Percentiles rank a stretch among this genome's conserved stretches.
These are phyloP conservation scores for Pleurotus platypus DNA, from an alignment of 768 basidiomycete species.

Conservation along the genomic window DNA sequence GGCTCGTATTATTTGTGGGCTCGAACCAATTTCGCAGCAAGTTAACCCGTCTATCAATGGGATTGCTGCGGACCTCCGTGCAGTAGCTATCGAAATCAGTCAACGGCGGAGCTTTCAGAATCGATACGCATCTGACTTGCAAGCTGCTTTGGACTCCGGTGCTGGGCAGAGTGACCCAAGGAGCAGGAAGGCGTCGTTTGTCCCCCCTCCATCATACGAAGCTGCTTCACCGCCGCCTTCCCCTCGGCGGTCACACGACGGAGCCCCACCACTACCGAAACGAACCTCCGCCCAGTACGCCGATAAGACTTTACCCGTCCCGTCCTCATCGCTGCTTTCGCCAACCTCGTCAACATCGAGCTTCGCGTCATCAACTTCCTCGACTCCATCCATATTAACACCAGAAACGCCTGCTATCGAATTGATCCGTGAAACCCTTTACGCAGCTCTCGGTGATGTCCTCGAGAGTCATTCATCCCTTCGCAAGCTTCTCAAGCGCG, in stretches of 20 bases:
- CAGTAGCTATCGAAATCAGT: slow-evolving; percentile 84
- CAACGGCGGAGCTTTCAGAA: slow-evolving; percentile 83
- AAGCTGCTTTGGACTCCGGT: slow-evolving; percentile 75
- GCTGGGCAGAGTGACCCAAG: slow-evolving; percentile 21
- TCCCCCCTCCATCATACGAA: slow-evolving; percentile 69
- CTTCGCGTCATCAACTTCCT: slow-evolving; percentile 21
- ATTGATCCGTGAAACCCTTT: slow-evolving; percentile 83
- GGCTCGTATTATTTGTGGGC: slow-evolving; percentile 72
- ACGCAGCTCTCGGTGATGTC: slow-evolving; percentile 73
- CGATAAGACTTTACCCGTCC: slow-evolving; percentile 18
- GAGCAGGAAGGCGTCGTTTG: slow-evolving; percentile 55
- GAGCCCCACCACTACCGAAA: slow-evolving; percentile 13
- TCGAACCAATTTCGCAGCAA: slow-evolving; percentile 44
- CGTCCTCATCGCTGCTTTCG: slow-evolving; percentile 23
- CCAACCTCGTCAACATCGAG: slow-evolving; percentile 15
- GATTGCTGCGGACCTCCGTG: slow-evolving; percentile 77
- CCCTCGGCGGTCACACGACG: slow-evolving; percentile 9
- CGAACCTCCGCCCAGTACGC: slow-evolving; percentile 13
- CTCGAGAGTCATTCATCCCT: slow-evolving; percentile 55
- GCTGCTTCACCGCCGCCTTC: slow-evolving; percentile 15
- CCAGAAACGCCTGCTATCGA: slow-evolving; percentile 62
- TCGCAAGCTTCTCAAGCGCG: slow-evolving; percentile 49
- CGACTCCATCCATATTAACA: slow-evolving; percentile 34
- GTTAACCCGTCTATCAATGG: slow-evolving; percentile 42
- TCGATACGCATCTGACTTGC: slow-evolving; percentile 68